These are phyloP conservation scores for Leishmania aethiopica DNA, from an alignment of 208 protist genomes.

Conservation along the genomic window DNA sequence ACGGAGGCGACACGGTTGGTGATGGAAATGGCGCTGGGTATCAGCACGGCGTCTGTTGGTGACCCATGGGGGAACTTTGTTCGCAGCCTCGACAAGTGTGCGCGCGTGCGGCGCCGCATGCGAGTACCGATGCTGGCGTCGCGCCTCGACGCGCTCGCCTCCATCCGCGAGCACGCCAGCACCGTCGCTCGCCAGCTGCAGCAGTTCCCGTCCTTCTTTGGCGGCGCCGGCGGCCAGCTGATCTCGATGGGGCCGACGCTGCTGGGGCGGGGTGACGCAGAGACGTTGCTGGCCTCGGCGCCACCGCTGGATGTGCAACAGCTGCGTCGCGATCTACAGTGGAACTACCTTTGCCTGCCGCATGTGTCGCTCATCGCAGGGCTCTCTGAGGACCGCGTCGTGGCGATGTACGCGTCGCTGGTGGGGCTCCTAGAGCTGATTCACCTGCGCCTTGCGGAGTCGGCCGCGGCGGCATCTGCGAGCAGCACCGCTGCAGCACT, in stretches of 20 bases:
- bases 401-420: slow-evolving; percentile 72
- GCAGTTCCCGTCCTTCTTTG: slow-evolving; percentile 5
- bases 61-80: slow-evolving; percentile 60
- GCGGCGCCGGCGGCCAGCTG: slow-evolving; percentile 6
- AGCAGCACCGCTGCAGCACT: background rate
- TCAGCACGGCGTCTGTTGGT: slow-evolving; percentile 7
- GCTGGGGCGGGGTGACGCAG: slow-evolving; percentile 64
- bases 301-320: slow-evolving; percentile 41
- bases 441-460: slow-evolving; percentile 19
- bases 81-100: slow-evolving; percentile 59
- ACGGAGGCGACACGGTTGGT: slow-evolving; percentile 52
- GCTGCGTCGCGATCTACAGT: slow-evolving; percentile 62
- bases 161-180: slow-evolving; percentile 43
- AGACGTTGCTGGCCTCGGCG: slow-evolving; percentile 46
- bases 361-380: slow-evolving; percentile 58
- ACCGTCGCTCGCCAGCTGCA: slow-evolving; percentile 10
- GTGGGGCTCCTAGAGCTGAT: slow-evolving; percentile 72
- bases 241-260: slow-evolving; percentile 30
- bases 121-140: slow-evolving; percentile 78
- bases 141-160: slow-evolving; percentile 74
- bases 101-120: slow-evolving; percentile 77
- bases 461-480: background rate
- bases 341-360: slow-evolving; percentile 54
- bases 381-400: slow-evolving; percentile 69
- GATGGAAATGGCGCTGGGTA: slow-evolving; percentile 37